A percentile compares a stretch with the other conserved stretches of the same genome.
Evolutionary conservation across 1,284 basidiomycete species (phyloP).

Genomic region (Golubevia pallescens): DNA sequence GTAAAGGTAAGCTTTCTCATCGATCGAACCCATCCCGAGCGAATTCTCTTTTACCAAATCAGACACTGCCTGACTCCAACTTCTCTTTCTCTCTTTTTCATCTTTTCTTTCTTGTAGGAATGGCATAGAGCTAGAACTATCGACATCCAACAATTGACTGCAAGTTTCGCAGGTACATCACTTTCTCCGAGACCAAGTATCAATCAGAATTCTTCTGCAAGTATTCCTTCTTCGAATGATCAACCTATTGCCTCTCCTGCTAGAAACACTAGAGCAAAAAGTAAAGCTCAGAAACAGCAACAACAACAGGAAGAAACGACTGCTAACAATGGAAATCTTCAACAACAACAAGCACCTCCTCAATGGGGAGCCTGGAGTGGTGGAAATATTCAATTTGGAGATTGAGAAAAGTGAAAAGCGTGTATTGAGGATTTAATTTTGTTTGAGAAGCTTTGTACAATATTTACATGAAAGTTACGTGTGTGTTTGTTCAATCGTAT

Average conservation of each 20-base stretch:
- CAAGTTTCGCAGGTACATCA: background rate
- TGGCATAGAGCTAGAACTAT: slow-evolving; percentile 36
- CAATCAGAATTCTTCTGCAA: background rate
- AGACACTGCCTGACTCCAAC: background rate
- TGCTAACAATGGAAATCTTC: no score
- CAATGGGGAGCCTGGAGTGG: slow-evolving; percentile 46
- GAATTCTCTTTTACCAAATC: background rate
- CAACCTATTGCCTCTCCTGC: background rate
- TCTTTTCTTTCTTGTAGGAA: slow-evolving; percentile 7
- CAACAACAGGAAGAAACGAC: background rate
- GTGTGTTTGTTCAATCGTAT: no score
- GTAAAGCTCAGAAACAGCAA: slow-evolving; percentile 4
- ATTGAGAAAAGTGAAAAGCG: no score
- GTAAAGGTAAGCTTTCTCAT: slow-evolving; percentile 7
- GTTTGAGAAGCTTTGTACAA: no score
- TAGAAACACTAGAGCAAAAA: background rate
- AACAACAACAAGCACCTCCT: slow-evolving; percentile 18
- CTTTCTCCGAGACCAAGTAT: slow-evolving; percentile 10
- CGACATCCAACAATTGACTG: slow-evolving; percentile 2
- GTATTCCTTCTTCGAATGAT: background rate
- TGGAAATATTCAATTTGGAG: slow-evolving; percentile 41
- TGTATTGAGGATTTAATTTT: no score
- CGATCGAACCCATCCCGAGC: background rate
- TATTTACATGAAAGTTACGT: no score
- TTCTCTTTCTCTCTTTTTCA: background rate